Evolutionary conservation across 2,329 filamentous ascomycete genomes (phyloP).

Genomic region (Alternaria gaisen): DNA sequence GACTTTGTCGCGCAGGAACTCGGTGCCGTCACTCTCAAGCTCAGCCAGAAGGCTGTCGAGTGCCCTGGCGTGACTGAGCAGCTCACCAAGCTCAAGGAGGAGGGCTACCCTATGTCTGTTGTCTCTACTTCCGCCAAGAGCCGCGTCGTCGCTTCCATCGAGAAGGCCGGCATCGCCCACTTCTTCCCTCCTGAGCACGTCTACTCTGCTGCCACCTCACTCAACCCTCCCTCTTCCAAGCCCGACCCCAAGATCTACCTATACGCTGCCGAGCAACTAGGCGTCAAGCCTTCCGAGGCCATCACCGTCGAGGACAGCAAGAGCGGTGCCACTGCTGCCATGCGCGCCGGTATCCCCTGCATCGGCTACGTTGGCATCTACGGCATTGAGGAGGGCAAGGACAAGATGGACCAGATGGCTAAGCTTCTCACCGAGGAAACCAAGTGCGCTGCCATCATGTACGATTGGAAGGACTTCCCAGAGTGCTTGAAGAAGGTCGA

Average conservation of each 20-base stretch:
- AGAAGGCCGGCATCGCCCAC: constrained; percentile 80
- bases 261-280: constrained; percentile 76
- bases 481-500: constrained; percentile 60
- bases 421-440: constrained; percentile 59
- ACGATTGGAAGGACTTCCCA: constrained; percentile 62
- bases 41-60: constrained; percentile 71
- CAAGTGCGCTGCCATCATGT: constrained; percentile 60
- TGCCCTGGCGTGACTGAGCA: constrained; percentile 74
- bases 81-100: constrained; percentile 70
- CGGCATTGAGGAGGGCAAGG: constrained; percentile 53
- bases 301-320: constrained; percentile 90
- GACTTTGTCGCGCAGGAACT: constrained; percentile 79
- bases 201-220: constrained; percentile 82
- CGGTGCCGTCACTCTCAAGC: constrained; percentile 82
- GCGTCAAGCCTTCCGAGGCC: constrained; percentile 74
- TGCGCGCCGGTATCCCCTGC: constrained; percentile 79
- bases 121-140: constrained; percentile 83
- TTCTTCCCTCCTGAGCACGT: constrained; percentile 80
- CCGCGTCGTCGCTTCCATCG: constrained; percentile 78
- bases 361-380: constrained; percentile 83
- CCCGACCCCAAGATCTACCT: constrained; percentile 90
- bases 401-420: constrained; percentile 59
- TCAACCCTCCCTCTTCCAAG: constrained; percentile 84
- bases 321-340: constrained; percentile 80
- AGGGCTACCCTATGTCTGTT: constrained; percentile 78